phyloP scores from a whole-genome alignment of 1,284 basidiomycete species.

The Wallemia ichthyophaga region DNA sequence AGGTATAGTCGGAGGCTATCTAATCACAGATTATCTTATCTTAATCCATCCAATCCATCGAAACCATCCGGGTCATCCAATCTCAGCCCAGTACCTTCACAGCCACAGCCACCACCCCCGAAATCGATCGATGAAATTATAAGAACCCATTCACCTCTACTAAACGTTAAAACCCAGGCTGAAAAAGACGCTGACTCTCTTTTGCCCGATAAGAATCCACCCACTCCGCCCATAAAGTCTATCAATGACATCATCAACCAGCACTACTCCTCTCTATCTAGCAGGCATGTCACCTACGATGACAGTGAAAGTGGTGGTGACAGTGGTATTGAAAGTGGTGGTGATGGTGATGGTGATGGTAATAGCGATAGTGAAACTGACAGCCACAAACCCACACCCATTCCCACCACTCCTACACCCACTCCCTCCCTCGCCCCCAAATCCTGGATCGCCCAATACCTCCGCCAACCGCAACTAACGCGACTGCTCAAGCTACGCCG shows the following conservation, averaged over 20 bases:
- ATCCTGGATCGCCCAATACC: slow-evolving; percentile 19
- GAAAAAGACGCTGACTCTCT: not conserved
- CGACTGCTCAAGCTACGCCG: slow-evolving; percentile 45
- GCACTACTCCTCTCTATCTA: not conserved
- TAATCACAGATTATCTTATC: too few species aligned
- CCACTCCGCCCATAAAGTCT: not conserved
- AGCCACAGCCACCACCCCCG: not conserved
- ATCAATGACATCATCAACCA: not conserved
- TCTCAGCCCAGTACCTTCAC: not conserved
- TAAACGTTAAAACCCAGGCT: not conserved
- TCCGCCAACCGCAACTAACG: slow-evolving; percentile 55
- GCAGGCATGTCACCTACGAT: not conserved
- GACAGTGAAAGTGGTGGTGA: not conserved
- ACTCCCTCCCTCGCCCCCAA: not conserved
- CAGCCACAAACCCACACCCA: not conserved
- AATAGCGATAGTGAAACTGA: not conserved
- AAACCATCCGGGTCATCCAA: not conserved
- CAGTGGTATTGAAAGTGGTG: not conserved
- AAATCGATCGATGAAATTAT: not conserved
- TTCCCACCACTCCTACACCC: not conserved
- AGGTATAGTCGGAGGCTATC: too few species aligned
- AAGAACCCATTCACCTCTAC: not conserved
- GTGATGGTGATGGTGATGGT: not conserved
- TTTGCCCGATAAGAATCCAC: too few species aligned
- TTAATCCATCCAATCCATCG: not conserved